Evolutionary conservation across 257 asterid species (phyloP).

Genomic region (Linaria vulgaris): DNA sequence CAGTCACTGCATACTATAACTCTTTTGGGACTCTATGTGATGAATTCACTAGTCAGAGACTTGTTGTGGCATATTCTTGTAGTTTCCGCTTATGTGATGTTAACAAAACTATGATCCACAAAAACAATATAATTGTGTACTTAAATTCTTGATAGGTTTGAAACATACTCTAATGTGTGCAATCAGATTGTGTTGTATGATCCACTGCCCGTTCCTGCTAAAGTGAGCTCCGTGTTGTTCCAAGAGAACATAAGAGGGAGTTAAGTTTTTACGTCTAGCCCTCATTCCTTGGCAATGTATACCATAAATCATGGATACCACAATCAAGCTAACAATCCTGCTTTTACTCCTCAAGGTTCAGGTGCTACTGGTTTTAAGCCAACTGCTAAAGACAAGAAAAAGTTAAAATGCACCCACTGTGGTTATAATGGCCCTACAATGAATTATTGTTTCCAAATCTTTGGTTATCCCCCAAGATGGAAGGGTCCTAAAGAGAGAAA

Average conservation of each 20-base stretch:
- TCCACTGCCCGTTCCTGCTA: neutral
- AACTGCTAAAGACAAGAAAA: too few species aligned
- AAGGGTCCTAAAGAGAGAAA: neutral
- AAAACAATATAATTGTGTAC: neutral
- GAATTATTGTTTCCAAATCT: neutral
- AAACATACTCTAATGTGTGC: neutral
- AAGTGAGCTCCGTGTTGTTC: neutral
- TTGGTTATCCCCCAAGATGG: neutral
- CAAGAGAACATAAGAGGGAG: neutral
- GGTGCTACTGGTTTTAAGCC: too few species aligned
- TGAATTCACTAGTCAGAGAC: neutral
- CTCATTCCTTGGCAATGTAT: neutral
- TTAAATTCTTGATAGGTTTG: neutral
- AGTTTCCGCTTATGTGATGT: neutral
- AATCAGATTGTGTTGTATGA: neutral
- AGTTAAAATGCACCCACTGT: neutral
- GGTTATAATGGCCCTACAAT: neutral
- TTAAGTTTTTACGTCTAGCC: too few species aligned
- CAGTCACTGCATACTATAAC: neutral
- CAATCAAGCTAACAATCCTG: too few species aligned
- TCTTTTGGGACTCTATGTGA: too few species aligned
- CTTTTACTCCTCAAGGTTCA: too few species aligned
- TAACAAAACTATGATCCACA: neutral
- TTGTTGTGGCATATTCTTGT: neutral
- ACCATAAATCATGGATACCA: too few species aligned